A percentile compares a stretch with the other conserved stretches of the same genome.
Conservation (phyloP, 331 rosid species). For the Rosa hybrid region DNA sequence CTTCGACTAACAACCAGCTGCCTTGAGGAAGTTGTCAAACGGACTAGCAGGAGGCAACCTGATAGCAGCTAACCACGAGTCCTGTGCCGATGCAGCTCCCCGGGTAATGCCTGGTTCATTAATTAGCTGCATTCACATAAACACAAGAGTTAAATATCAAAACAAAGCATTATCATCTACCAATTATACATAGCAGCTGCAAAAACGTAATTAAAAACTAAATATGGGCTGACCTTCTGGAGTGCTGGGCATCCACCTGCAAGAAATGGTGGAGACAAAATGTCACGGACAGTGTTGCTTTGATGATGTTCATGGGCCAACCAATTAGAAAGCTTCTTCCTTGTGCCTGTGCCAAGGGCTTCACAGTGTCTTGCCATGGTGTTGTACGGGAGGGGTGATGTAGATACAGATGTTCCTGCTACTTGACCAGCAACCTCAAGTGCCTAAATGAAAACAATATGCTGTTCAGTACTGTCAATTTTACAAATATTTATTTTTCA, state of each 20-base stretch:
- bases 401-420: slow-evolving; percentile 75
- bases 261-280: slow-evolving; percentile 36
- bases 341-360: slow-evolving; percentile 82
- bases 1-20: slow-evolving; percentile 74
- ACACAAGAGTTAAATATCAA: background rate
- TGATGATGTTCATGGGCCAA: slow-evolving; percentile 68
- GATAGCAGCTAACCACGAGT: slow-evolving; percentile 65
- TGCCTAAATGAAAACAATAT: slow-evolving; percentile 59
- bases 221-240: slow-evolving; percentile 49
- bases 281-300: slow-evolving; percentile 36
- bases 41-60: slow-evolving; percentile 98
- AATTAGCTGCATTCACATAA: slow-evolving; percentile 36
- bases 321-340: slow-evolving; percentile 92
- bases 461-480: slow-evolving; percentile 7
- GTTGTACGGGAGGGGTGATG: slow-evolving; percentile 85
- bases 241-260: slow-evolving; percentile 44
- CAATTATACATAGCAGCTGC: background rate
- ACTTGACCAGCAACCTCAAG: slow-evolving; percentile 97
- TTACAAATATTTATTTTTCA: background rate
- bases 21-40: slow-evolving; percentile 92
- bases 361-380: slow-evolving; percentile 95
- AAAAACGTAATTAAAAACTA: background rate
- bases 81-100: slow-evolving; percentile 39
- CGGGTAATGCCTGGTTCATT: slow-evolving; percentile 36
- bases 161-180: background rate